A percentile compares a stretch with the other conserved stretches of the same genome.
phyloP scores from a whole-genome alignment of 768 basidiomycete genomes.

The Termitomyces sp. region DNA sequence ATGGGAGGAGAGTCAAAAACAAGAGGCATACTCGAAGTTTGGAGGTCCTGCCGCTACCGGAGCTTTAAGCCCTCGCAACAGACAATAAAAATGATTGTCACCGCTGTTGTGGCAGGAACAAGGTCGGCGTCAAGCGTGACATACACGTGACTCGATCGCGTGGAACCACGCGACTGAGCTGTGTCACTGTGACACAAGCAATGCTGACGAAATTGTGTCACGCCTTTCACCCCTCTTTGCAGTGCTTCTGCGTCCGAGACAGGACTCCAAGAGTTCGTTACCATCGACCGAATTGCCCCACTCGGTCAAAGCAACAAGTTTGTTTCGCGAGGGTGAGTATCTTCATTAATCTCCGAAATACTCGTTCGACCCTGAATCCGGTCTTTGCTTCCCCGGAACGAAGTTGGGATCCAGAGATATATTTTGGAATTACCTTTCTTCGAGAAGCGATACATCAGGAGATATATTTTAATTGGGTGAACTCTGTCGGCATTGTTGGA shows the following conservation, averaged over 20 bases:
- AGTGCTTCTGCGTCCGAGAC: neutral
- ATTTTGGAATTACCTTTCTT: neutral
- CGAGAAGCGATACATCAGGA: neutral
- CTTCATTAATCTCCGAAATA: neutral
- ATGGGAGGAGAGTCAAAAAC: conserved; percentile 21
- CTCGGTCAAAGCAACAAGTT: neutral
- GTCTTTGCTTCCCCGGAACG: neutral
- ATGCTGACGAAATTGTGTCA: conserved; percentile 4
- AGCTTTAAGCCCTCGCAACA: neutral
- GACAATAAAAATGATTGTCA: conserved; percentile 6
- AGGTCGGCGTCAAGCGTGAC: neutral
- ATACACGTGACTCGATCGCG: conserved; percentile 4
- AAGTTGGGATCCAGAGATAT: neutral
- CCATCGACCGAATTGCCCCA: neutral
- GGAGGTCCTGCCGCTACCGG: neutral
- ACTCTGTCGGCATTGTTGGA: neutral
- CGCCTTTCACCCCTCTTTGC: neutral
- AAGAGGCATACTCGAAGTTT: conserved; percentile 16
- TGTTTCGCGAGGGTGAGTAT: neutral
- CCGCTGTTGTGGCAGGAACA: conserved; percentile 1
- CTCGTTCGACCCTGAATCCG: neutral
- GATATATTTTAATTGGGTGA: neutral
- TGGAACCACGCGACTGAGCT: neutral
- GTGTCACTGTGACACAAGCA: conserved; percentile 1
- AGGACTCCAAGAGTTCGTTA: neutral